Percentiles rank a stretch among this genome's conserved stretches.
Conservation (phyloP, 2,329 filamentous ascomycete species). For the Aspergillus sp. region DNA sequence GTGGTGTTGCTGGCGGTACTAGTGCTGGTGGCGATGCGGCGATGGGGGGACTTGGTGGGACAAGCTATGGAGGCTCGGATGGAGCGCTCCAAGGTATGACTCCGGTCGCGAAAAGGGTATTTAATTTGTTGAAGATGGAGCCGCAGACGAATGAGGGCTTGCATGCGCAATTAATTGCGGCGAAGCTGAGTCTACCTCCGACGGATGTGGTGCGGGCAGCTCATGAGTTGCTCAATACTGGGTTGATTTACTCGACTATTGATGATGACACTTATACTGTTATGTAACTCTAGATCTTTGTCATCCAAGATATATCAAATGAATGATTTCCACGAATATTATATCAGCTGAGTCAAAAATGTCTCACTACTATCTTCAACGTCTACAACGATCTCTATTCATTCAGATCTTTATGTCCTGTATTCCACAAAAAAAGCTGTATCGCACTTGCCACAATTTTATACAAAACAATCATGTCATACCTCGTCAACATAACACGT, state of each 20-base stretch:
- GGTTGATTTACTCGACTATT: slow-evolving; percentile 84
- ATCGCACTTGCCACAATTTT: too few relatives aligned
- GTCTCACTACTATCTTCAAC: background rate
- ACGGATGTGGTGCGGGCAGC: slow-evolving; percentile 73
- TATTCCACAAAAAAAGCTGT: background rate
- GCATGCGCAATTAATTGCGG: slow-evolving; percentile 74
- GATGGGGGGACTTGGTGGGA: slow-evolving; percentile 27
- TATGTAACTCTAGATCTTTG: slow-evolving; percentile 55
- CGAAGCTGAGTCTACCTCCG: slow-evolving; percentile 62
- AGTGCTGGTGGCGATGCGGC: slow-evolving; percentile 24
- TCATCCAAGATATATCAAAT: background rate
- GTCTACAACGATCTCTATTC: background rate
- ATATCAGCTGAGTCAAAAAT: background rate
- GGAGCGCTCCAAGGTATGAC: slow-evolving; percentile 46
- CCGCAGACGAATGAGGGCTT: slow-evolving; percentile 78
- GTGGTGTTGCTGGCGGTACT: slow-evolving; percentile 40
- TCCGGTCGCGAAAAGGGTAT: slow-evolving; percentile 66
- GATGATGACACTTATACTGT: slow-evolving; percentile 92
- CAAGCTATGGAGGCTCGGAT: slow-evolving; percentile 10
- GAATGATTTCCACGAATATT: background rate
- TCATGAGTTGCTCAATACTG: slow-evolving; percentile 73
- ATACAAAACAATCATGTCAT: background rate
- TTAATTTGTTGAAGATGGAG: slow-evolving; percentile 64
- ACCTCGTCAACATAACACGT: background rate
- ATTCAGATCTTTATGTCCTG: background rate